Evolutionary conservation across 768 basidiomycete species (phyloP).

Genomic region (Lactarius tabidus): DNA sequence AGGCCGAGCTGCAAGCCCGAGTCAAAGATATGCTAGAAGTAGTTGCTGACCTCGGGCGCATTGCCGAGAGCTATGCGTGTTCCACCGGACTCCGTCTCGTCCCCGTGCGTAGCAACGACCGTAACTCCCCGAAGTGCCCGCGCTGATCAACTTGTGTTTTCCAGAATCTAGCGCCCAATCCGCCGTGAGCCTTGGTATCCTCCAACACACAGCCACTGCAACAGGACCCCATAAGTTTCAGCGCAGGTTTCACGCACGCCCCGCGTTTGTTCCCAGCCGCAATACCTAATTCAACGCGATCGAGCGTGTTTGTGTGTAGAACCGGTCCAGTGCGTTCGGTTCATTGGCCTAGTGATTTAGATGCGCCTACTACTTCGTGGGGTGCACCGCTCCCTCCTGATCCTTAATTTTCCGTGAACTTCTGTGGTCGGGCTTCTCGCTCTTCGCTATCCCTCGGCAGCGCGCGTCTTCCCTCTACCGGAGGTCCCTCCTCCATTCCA

Average conservation of each 20-base stretch:
- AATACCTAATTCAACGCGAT: constrained; percentile 17
- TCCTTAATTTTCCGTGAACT: not conserved
- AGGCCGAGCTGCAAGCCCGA: constrained; percentile 4
- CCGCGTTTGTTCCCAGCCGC: constrained; percentile 15
- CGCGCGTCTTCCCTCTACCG: not conserved
- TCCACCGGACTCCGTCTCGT: constrained; percentile 20
- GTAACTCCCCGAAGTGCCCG: no score
- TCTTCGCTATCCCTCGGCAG: constrained; percentile 4
- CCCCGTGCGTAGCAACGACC: constrained; percentile 9
- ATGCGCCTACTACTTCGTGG: not conserved
- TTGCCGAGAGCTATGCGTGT: constrained; percentile 17
- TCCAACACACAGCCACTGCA: not conserved
- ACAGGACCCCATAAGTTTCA: constrained; percentile 13
- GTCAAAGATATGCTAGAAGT: constrained; percentile 16
- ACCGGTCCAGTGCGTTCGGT: constrained; percentile 16
- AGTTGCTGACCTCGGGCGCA: constrained; percentile 9
- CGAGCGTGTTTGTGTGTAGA: constrained; percentile 15
- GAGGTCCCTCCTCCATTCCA: not conserved
- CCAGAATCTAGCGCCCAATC: constrained; percentile 2
- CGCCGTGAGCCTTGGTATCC: no score
- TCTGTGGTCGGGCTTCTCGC: not conserved
- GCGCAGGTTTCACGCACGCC: constrained; percentile 14
- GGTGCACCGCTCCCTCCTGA: not conserved
- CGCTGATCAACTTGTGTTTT: no score
- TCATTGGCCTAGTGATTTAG: constrained; percentile 20